These are phyloP conservation scores for Mitragyna speciosa DNA, from an alignment of 257 asterid genomes.

Conservation along the genomic window DNA sequence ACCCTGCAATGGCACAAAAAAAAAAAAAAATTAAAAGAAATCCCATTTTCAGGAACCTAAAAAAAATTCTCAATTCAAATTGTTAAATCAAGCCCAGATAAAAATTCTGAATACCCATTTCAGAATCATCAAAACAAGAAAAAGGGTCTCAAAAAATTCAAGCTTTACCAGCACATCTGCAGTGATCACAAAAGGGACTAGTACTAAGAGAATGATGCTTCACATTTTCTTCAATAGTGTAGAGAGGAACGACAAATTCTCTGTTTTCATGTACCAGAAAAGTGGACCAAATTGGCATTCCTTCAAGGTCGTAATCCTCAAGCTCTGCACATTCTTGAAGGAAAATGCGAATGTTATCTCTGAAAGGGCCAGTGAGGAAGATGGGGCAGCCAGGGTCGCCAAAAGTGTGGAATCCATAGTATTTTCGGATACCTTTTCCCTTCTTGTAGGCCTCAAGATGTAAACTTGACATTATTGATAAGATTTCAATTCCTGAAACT, in stretches of 20 bases:
- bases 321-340: constrained; percentile 61
- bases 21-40: background rate
- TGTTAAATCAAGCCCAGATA: constrained; percentile 4
- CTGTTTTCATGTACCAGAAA: constrained; percentile 60
- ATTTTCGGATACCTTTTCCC: constrained; percentile 35
- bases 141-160: background rate
- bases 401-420: constrained; percentile 59
- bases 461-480: constrained; percentile 30
- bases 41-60: constrained; percentile 7
- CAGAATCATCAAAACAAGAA: constrained; percentile 10
- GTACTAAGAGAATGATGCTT: constrained; percentile 39
- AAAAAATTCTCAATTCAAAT: constrained; percentile 6
- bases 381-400: constrained; percentile 62
- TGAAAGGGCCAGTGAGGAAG: constrained; percentile 48
- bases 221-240: constrained; percentile 73
- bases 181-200: constrained; percentile 66
- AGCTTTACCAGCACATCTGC: constrained; percentile 66
- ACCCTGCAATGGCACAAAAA: constrained; percentile 42
- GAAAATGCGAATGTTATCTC: constrained; percentile 63
- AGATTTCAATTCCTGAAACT: constrained; percentile 23
- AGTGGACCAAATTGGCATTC: constrained; percentile 69
- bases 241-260: constrained; percentile 67
- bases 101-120: constrained; percentile 2
- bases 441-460: constrained; percentile 25
- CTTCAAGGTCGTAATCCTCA: constrained; percentile 52